Percentiles rank a stretch among this genome's conserved stretches.
These are phyloP conservation scores for Cornus kousa DNA, from an alignment of 148 eudicot genomes.

Conservation along the genomic window DNA sequence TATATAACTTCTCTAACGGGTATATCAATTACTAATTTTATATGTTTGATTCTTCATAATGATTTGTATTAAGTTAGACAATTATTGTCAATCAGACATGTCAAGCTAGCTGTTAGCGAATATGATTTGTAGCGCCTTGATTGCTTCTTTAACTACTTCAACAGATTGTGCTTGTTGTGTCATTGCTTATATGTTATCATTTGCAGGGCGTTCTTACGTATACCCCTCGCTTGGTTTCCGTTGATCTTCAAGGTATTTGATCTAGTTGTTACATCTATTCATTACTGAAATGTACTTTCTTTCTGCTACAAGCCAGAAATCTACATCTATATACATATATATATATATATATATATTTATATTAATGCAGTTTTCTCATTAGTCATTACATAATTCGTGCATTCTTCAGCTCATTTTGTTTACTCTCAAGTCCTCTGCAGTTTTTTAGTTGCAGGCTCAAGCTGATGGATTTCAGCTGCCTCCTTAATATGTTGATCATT, in stretches of 20 bases:
- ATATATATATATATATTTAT: no score
- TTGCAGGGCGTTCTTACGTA: conserved; percentile 82
- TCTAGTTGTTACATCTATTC: neutral
- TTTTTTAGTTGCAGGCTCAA: no score
- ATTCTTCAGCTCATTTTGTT: no score
- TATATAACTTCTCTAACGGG: neutral
- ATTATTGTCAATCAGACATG: neutral
- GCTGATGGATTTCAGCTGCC: no score
- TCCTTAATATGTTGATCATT: no score
- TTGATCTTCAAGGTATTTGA: conserved; percentile 68
- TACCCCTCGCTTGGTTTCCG: conserved; percentile 84
- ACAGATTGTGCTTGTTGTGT: neutral
- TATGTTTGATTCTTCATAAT: no score
- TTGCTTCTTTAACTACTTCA: neutral
- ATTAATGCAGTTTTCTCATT: no score
- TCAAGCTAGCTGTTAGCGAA: neutral
- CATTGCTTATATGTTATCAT: conserved; percentile 17
- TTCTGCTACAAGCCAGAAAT: neutral
- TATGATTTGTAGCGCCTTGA: neutral
- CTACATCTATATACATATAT: no score
- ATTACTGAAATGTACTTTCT: neutral
- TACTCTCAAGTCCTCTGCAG: no score
- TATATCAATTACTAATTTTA: neutral
- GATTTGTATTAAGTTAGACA: neutral
- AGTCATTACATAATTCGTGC: no score